A percentile compares a stretch with the other conserved stretches of the same genome.
phyloP scores from a whole-genome alignment of 176 grass and related monocot genomes.

The Sorghum bicolor region DNA sequence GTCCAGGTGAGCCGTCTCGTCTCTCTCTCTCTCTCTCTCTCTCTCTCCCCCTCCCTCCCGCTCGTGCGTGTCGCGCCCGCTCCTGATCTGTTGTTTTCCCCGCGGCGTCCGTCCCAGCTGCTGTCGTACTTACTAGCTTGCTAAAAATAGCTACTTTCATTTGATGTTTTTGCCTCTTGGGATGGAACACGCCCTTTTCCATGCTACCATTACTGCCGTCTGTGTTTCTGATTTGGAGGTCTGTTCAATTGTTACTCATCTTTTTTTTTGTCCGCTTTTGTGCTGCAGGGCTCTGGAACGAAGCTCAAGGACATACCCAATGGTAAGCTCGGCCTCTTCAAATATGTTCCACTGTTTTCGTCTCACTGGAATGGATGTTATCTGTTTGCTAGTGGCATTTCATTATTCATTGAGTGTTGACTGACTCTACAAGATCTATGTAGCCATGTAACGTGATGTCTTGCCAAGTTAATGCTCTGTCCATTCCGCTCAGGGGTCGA shows the following conservation, averaged over 20 bases:
- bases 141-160: neutral
- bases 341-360: neutral
- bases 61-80: too few species aligned
- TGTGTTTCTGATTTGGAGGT: neutral
- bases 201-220: neutral
- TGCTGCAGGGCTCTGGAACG: constrained; percentile 79
- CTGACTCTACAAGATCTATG: neutral
- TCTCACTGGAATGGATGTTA: neutral
- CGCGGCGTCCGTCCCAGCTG: neutral
- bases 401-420: too few species aligned
- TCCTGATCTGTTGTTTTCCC: constrained; percentile 13
- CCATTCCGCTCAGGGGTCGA: neutral
- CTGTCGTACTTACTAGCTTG: neutral
- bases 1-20: constrained; percentile 44
- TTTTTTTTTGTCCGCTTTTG: neutral
- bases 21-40: too few species aligned
- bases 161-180: neutral
- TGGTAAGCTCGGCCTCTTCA: constrained; percentile 30
- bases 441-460: neutral
- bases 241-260: neutral
- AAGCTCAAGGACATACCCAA: constrained; percentile 96
- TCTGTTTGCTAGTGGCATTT: neutral
- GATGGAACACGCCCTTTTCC: neutral
- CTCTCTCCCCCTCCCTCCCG: rapidly evolving
- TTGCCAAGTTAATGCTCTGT: neutral